These are phyloP conservation scores for Hylodesmum podocarpum DNA, from an alignment of 306 rosid genomes.

Conservation along the genomic window DNA sequence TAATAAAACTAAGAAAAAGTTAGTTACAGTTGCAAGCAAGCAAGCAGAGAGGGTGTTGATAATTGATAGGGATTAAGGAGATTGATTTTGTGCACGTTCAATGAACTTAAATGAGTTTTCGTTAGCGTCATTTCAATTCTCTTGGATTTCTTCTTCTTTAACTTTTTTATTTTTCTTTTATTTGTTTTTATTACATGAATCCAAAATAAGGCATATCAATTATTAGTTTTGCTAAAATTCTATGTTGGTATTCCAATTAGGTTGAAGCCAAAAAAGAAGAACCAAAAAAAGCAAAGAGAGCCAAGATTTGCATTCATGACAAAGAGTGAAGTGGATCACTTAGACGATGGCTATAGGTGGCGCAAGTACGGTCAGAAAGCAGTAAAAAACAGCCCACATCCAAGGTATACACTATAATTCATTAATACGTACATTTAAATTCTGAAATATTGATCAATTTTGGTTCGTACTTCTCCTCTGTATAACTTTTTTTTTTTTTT, in stretches of 20 bases:
- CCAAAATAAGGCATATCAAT: background rate
- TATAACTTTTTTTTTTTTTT: no score
- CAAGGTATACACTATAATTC: conserved; percentile 49
- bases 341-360: conserved; percentile 93
- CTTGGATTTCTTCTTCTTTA: background rate
- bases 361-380: conserved; percentile 98
- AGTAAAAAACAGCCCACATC: conserved; percentile 92
- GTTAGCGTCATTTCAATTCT: background rate
- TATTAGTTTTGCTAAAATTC: background rate
- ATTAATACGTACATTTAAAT: background rate
- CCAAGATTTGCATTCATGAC: conserved; percentile 88
- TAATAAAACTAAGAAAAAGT: no score
- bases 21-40: no score
- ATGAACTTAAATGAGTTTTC: background rate
- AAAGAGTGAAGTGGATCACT: conserved; percentile 80
- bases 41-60: no score
- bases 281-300: conserved; percentile 63
- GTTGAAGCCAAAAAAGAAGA: conserved; percentile 77
- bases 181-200: background rate
- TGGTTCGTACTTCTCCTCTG: no score
- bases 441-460: no score
- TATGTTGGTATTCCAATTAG: conserved; percentile 24
- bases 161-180: background rate
- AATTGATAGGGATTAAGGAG: no score
- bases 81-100: no score